phyloP scores from a whole-genome alignment of 192 early-diverging fungal species.

The Coemansia sp. region DNA sequence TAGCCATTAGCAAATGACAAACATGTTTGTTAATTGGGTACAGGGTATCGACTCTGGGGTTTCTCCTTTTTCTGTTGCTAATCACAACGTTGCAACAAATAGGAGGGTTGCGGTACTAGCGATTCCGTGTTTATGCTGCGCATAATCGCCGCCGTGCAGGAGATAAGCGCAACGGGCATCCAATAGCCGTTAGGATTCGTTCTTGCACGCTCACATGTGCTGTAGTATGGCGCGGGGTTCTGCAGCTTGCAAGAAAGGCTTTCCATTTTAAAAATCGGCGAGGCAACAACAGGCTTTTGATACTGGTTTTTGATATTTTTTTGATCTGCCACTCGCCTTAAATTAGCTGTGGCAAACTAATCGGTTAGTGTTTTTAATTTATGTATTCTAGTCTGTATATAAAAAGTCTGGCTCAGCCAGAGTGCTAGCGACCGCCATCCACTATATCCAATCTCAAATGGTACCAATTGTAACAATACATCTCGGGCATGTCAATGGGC shows the following conservation, averaged over 20 bases:
- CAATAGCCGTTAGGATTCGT: not conserved
- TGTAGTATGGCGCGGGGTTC: too few relatives aligned
- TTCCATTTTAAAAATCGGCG: not conserved
- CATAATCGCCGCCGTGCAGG: constrained; percentile 4
- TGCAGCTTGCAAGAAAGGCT: not conserved
- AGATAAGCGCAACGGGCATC: constrained; percentile 5
- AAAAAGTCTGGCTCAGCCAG: too few relatives aligned
- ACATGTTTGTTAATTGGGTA: too few relatives aligned
- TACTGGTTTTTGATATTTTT: not conserved
- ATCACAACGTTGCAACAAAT: not conserved
- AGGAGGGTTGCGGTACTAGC: not conserved
- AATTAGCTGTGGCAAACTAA: not conserved
- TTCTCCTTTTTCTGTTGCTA: too few relatives aligned
- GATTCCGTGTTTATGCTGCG: not conserved
- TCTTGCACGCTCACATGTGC: constrained; percentile 1
- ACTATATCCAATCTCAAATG: too few relatives aligned
- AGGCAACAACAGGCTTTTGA: not conserved
- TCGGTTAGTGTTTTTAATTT: not conserved
- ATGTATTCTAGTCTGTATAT: too few relatives aligned
- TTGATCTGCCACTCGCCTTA: not conserved
- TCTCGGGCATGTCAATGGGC: too few relatives aligned
- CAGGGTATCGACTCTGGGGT: too few relatives aligned
- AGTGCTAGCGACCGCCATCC: too few relatives aligned
- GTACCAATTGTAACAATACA: too few relatives aligned
- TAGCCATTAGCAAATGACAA: too few relatives aligned